phyloP scores from a whole-genome alignment of 176 grass and related monocot species.

The Zea mays region Zm-B73-REFERENCE-NAM-5.0 NC_050099.1:126719501-126720000 shows the following conservation, averaged over 20 bases:
- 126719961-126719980: conserved; percentile 20
- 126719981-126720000: conserved; percentile 55
- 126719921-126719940: conserved; percentile 9
- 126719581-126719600: conserved; percentile 67
- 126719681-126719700: conserved; percentile 78
- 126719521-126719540: conserved; percentile 56
- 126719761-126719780: conserved; percentile 78
- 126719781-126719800: conserved; percentile 73
- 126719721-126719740: conserved; percentile 62
- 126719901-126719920: conserved; percentile 42
- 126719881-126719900: conserved; percentile 83
- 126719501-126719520: conserved; percentile 51
- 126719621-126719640: conserved; percentile 66
- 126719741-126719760: conserved; percentile 67
- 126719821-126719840: conserved; percentile 74
- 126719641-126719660: conserved; percentile 90
- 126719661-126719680: conserved; percentile 68
- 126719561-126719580: conserved; percentile 29
- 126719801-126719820: conserved; percentile 72
- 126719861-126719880: conserved; percentile 84
- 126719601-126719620: conserved; percentile 91
- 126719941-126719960: conserved; percentile 32
- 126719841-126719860: conserved; percentile 88
- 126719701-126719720: conserved; percentile 76
- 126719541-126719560: conserved; percentile 46